Evolutionary conservation across 345 rosid species (phyloP).

Genomic region (Mangifera indica): DNA sequence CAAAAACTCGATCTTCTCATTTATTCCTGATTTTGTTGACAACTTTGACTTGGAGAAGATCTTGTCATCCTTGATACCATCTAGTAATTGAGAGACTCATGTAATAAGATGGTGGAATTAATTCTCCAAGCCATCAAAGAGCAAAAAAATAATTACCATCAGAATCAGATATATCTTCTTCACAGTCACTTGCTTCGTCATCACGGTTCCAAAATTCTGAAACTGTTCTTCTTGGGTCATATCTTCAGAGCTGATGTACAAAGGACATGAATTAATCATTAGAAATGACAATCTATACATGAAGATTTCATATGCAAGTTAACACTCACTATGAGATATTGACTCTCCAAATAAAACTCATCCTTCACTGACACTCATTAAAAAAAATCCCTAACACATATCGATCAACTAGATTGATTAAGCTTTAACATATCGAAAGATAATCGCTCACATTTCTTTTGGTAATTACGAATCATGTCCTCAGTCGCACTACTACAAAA

Average conservation of each 20-base stretch:
- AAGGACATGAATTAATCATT: conserved; percentile 17
- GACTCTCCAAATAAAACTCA: too few species aligned
- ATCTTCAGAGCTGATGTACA: conserved; percentile 47
- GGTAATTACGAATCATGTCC: not conserved
- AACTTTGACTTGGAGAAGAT: conserved; percentile 45
- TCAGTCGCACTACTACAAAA: not conserved
- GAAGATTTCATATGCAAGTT: not conserved
- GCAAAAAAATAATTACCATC: conserved; percentile 50
- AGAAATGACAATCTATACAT: conserved; percentile 4
- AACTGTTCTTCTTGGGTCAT: conserved; percentile 38
- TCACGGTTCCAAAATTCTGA: conserved; percentile 95
- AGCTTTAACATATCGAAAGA: too few species aligned
- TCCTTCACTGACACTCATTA: too few species aligned
- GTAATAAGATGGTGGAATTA: conserved; percentile 8
- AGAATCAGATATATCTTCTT: conserved; percentile 88
- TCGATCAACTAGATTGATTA: too few species aligned
- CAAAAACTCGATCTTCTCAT: conserved; percentile 61
- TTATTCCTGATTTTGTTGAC: conserved; percentile 49
- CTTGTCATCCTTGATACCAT: conserved; percentile 44
- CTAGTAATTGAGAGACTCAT: conserved; percentile 38
- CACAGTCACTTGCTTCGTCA: conserved; percentile 72
- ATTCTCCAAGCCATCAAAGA: not conserved
- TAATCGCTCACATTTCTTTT: too few species aligned
- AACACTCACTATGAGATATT: not conserved
- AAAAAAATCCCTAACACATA: too few species aligned